These are phyloP conservation scores for Auriculariales sp. DNA, from an alignment of 768 basidiomycete species.

Conservation along the genomic window DNA sequence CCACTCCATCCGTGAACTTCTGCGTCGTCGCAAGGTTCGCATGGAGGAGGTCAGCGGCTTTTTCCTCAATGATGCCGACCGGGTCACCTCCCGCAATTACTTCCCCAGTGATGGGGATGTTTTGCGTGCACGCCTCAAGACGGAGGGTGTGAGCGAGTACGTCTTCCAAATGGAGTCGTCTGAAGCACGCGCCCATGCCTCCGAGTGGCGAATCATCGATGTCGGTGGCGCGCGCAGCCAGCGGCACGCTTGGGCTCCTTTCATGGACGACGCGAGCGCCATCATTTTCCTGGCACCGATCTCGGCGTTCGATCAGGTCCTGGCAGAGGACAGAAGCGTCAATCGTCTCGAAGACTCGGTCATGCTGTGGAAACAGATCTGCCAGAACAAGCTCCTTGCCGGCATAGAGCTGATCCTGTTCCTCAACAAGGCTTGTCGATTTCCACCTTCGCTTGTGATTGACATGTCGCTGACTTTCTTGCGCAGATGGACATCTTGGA, in stretches of 20 bases:
- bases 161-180: slow-evolving; percentile 13
- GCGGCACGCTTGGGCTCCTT: slow-evolving; percentile 42
- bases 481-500: slow-evolving; percentile 47
- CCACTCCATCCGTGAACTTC: slow-evolving; percentile 24
- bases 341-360: slow-evolving; percentile 71
- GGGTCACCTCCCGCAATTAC: slow-evolving; percentile 29
- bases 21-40: slow-evolving; percentile 28
- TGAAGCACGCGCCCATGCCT: slow-evolving; percentile 31
- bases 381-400: slow-evolving; percentile 53
- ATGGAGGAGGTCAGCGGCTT: slow-evolving; percentile 48
- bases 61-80: slow-evolving; percentile 39
- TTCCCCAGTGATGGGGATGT: slow-evolving; percentile 35
- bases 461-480: too few relatives aligned
- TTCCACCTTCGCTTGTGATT: too few relatives aligned
- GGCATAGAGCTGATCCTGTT: slow-evolving; percentile 62
- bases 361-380: slow-evolving; percentile 58
- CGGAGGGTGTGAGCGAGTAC: slow-evolving; percentile 11
- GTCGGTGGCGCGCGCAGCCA: slow-evolving; percentile 24
- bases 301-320: slow-evolving; percentile 57
- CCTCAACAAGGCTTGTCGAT: slow-evolving; percentile 46
- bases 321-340: slow-evolving; percentile 54
- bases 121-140: slow-evolving; percentile 36
- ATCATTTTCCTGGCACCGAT: slow-evolving; percentile 71
- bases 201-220: slow-evolving; percentile 41
- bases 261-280: slow-evolving; percentile 58